These are phyloP conservation scores for Colletotrichum cereale DNA, from an alignment of 2,329 filamentous ascomycete species.

Conservation along the genomic window DNA sequence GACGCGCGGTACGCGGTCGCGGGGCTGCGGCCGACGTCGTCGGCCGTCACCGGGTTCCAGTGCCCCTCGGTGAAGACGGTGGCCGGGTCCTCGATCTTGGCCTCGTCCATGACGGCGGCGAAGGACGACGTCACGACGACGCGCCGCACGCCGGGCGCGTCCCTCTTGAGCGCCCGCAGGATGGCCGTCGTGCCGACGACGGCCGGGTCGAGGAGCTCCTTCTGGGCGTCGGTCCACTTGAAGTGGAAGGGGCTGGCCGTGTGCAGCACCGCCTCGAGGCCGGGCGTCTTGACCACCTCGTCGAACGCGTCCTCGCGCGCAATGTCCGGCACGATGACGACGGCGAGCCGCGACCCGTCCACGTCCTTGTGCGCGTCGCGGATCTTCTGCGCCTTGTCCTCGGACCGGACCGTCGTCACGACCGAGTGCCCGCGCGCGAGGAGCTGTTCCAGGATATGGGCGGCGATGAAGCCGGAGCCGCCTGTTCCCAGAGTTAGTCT, in stretches of 20 bases:
- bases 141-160: slow-evolving; percentile 72
- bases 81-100: slow-evolving; percentile 51
- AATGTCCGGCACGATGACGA: slow-evolving; percentile 81
- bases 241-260: slow-evolving; percentile 72
- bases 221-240: slow-evolving; percentile 62
- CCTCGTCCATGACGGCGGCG: slow-evolving; percentile 61
- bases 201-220: slow-evolving; percentile 69
- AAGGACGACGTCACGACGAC: slow-evolving; percentile 75
- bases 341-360: slow-evolving; percentile 58
- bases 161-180: slow-evolving; percentile 74
- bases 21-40: slow-evolving; percentile 55
- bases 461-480: slow-evolving; percentile 66
- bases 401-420: slow-evolving; percentile 67
- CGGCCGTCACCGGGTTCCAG: slow-evolving; percentile 67
- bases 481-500: slow-evolving; percentile 47
- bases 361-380: slow-evolving; percentile 60
- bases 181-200: slow-evolving; percentile 75
- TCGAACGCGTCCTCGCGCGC: slow-evolving; percentile 81
- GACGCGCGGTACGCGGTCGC: slow-evolving; percentile 65
- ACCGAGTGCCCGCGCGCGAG: slow-evolving; percentile 63
- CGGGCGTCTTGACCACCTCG: slow-evolving; percentile 64
- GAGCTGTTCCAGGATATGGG: slow-evolving; percentile 68
- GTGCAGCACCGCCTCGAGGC: slow-evolving; percentile 69
- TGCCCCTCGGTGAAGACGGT: slow-evolving; percentile 60
- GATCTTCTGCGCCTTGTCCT: slow-evolving; percentile 66